phyloP scores from a whole-genome alignment of 768 basidiomycete species.

The Lenzites betulinus region DNA sequence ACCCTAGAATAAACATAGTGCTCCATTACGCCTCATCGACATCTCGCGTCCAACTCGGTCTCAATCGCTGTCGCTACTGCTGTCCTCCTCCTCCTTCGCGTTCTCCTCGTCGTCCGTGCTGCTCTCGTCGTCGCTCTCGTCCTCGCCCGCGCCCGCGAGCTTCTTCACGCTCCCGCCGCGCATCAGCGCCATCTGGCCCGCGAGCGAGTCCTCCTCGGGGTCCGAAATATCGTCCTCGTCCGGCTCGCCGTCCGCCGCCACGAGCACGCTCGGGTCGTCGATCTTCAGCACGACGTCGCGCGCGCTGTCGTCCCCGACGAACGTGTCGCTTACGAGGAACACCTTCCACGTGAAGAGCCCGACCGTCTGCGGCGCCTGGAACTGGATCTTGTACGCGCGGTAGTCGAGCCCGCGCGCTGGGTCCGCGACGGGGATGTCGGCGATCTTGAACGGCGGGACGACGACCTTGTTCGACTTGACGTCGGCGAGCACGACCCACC shows the following conservation, averaged over 20 bases:
- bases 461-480: slow-evolving; percentile 83
- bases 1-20: too few relatives aligned
- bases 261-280: slow-evolving; percentile 65
- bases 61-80: slow-evolving; percentile 52
- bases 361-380: slow-evolving; percentile 87
- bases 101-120: slow-evolving; percentile 46
- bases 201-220: slow-evolving; percentile 94
- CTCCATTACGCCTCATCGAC: too few relatives aligned
- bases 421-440: slow-evolving; percentile 72
- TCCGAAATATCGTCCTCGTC: slow-evolving; percentile 94
- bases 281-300: slow-evolving; percentile 79
- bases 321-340: slow-evolving; percentile 85
- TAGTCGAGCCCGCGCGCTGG: slow-evolving; percentile 55
- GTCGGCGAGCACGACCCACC: slow-evolving; percentile 92
- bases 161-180: slow-evolving; percentile 86
- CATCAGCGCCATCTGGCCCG: slow-evolving; percentile 98
- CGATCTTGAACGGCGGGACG: slow-evolving; percentile 82
- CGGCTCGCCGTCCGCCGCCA: slow-evolving; percentile 54
- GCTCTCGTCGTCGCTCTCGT: slow-evolving; percentile 54
- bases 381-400: slow-evolving; percentile 87
- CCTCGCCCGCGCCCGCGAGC: slow-evolving; percentile 43
- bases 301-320: slow-evolving; percentile 77
- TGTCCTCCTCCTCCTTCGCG: slow-evolving; percentile 48
- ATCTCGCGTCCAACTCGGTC: too few relatives aligned
- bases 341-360: slow-evolving; percentile 90